Conservation (phyloP, 2,329 filamentous ascomycete genomes). For the Diplodia sapinea region DNA sequence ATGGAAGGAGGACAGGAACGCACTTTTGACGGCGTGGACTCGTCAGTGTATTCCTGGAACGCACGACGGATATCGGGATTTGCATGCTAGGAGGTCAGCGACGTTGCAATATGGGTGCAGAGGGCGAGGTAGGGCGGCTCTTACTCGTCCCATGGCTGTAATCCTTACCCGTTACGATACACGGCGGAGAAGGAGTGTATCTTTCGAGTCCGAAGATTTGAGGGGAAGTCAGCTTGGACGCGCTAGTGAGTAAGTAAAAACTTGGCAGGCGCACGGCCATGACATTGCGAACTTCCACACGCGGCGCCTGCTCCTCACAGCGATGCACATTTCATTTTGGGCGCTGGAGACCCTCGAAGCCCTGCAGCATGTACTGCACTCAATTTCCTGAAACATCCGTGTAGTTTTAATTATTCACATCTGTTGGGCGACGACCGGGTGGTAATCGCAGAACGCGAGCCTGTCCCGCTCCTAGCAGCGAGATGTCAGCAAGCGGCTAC, state of each 20-base stretch:
- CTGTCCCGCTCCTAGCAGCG: not conserved
- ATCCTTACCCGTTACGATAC: slow-evolving; percentile 26
- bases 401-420: not conserved
- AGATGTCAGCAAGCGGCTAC: slow-evolving; percentile 6
- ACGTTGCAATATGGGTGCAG: slow-evolving; percentile 5
- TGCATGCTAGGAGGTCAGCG: slow-evolving; percentile 40
- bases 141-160: slow-evolving; percentile 30
- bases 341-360: not conserved
- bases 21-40: slow-evolving; percentile 50
- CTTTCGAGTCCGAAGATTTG: slow-evolving; percentile 28
- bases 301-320: not conserved
- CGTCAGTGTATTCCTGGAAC: slow-evolving; percentile 50
- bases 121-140: slow-evolving; percentile 16
- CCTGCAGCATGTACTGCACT: too few relatives aligned
- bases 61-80: slow-evolving; percentile 51
- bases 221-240: slow-evolving; percentile 20
- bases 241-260: slow-evolving; percentile 10
- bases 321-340: not conserved
- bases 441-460: not conserved
- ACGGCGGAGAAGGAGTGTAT: slow-evolving; percentile 27
- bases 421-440: not conserved
- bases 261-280: not conserved
- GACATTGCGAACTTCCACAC: not conserved
- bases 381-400: not conserved
- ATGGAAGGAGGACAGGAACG: slow-evolving; percentile 26